Evolutionary conservation across 106 monocot species (phyloP).

Genomic region (Apostasia shenzhenica): DNA sequence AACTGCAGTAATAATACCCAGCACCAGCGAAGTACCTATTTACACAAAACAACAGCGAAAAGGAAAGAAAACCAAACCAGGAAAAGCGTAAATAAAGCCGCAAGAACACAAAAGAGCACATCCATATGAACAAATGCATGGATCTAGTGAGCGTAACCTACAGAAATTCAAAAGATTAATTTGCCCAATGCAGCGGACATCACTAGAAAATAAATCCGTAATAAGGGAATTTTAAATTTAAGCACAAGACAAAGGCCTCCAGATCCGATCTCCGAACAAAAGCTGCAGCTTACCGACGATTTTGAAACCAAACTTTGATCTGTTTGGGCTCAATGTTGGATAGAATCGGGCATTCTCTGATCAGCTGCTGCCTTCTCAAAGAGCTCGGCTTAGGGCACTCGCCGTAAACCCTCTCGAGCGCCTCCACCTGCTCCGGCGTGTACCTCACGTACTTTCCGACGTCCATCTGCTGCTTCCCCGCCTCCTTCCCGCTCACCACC

Average conservation of each 20-base stretch:
- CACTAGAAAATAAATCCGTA: neutral
- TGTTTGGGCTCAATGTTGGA: conserved; percentile 91
- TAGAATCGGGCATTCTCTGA: conserved; percentile 83
- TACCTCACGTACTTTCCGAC: conserved; percentile 92
- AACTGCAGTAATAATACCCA: too few relatives aligned
- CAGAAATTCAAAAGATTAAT: too few relatives aligned
- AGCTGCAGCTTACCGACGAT: conserved; percentile 44
- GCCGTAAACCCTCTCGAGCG: conserved; percentile 76
- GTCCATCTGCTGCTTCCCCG: conserved; percentile 31
- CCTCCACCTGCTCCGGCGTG: conserved; percentile 97
- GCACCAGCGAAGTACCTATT: too few relatives aligned
- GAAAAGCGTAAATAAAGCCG: too few relatives aligned
- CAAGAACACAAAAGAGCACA: too few relatives aligned
- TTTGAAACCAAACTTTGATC: conserved; percentile 98
- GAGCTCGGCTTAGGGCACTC: conserved; percentile 96
- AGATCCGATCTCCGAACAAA: neutral
- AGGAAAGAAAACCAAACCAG: too few relatives aligned
- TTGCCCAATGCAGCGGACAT: neutral
- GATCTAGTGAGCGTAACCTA: too few relatives aligned
- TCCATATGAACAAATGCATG: too few relatives aligned
- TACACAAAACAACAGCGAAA: too few relatives aligned
- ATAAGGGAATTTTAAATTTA: neutral
- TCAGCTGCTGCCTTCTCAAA: conserved; percentile 69
- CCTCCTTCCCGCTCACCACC: conserved; percentile 9
- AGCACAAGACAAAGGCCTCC: neutral